Evolutionary conservation across 1,284 basidiomycete genomes (phyloP).

Genomic region (Cryptococcus amylolentus): DNA sequence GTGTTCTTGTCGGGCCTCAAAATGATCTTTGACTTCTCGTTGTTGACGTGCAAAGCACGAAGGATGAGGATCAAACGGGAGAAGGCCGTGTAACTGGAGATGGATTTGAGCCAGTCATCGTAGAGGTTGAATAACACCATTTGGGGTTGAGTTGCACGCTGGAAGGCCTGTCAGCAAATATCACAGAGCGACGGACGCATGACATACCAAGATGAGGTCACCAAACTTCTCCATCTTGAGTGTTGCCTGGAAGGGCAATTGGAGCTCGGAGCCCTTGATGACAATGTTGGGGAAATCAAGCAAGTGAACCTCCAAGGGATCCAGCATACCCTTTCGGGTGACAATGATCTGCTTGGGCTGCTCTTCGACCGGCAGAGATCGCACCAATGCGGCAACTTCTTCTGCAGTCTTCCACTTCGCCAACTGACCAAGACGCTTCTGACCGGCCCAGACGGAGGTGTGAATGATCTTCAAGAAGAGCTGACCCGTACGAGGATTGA

Average conservation of each 20-base stretch:
- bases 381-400: constrained; percentile 96
- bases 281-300: constrained; percentile 99
- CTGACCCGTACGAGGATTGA: constrained; percentile 98
- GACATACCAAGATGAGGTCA: constrained; percentile 71
- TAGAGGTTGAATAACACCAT: constrained; percentile 99
- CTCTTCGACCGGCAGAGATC: constrained; percentile 96
- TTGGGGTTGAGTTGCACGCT: constrained; percentile 95
- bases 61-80: constrained; percentile 93
- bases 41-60: constrained; percentile 97
- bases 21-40: constrained; percentile 97
- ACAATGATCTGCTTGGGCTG: constrained; percentile 99
- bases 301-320: constrained; percentile 95
- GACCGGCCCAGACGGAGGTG: constrained; percentile 98
- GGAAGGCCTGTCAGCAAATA: constrained; percentile 11
- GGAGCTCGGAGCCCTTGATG: constrained; percentile 98
- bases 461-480: constrained; percentile 99
- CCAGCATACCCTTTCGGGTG: constrained; percentile 99
- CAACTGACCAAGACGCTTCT: constrained; percentile 98
- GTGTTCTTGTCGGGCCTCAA: constrained; percentile 89
- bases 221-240: constrained; percentile 99
- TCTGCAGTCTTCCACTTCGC: constrained; percentile 98
- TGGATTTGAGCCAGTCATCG: constrained; percentile 98
- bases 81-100: constrained; percentile 98
- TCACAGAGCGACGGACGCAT: constrained; percentile 3
- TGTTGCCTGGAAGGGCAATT: constrained; percentile 97